Percentiles rank a stretch among this genome's conserved stretches.
Evolutionary conservation across 2,329 filamentous ascomycete genomes (phyloP).

Genomic region (Pseudogymnoascus sp.): DNA sequence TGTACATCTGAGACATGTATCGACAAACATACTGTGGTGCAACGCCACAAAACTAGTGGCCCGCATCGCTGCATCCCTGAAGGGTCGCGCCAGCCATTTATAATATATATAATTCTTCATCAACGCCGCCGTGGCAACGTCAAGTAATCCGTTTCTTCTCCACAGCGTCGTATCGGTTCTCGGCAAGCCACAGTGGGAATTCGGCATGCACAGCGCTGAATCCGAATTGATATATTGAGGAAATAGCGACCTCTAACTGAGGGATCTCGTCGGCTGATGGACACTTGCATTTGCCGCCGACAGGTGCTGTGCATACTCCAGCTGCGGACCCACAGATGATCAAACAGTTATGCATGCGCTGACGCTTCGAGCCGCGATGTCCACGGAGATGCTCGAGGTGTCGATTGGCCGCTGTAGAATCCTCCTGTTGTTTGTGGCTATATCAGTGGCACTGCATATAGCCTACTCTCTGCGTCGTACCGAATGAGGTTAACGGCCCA

Average conservation of each 20-base stretch:
- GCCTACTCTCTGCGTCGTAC: background rate
- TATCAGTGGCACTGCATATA: background rate
- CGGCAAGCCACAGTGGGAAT: background rate
- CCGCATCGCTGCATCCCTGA: slow-evolving; percentile 2
- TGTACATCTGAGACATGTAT: slow-evolving; percentile 5
- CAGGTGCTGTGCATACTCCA: background rate
- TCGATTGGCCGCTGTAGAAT: background rate
- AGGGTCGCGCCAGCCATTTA: background rate
- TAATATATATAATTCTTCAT: slow-evolving; percentile 6
- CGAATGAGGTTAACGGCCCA: background rate
- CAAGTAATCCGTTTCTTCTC: background rate
- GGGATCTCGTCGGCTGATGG: background rate
- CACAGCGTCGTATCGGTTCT: background rate
- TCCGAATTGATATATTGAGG: background rate
- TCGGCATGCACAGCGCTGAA: background rate
- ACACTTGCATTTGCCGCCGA: background rate
- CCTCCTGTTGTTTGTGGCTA: background rate
- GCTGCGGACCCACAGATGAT: slow-evolving; percentile 1
- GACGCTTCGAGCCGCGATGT: slow-evolving; percentile 1
- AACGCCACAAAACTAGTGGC: background rate
- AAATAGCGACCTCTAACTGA: background rate
- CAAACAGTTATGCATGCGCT: slow-evolving; percentile 4
- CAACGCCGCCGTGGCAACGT: background rate
- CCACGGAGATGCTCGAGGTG: background rate
- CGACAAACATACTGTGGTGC: background rate